Evolutionary conservation across 306 rosid genomes (phyloP).

Genomic region (Alnus glutinosa): DNA sequence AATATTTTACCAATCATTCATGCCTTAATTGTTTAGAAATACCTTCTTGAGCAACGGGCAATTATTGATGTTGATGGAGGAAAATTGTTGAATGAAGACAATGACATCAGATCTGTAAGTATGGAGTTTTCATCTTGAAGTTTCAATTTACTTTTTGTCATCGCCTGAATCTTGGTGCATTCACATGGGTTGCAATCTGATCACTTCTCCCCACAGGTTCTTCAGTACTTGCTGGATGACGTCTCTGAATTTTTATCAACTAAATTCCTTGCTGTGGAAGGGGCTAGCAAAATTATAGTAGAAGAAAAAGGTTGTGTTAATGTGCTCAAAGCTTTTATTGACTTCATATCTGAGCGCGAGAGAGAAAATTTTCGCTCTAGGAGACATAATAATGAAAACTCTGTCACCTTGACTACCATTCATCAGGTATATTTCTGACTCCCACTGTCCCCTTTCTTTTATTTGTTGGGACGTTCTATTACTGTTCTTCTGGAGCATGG

Average conservation of each 20-base stretch:
- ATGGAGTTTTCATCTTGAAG: slow-evolving; percentile 21
- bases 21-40: slow-evolving; percentile 56
- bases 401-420: slow-evolving; percentile 89
- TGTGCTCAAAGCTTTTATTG: slow-evolving; percentile 62
- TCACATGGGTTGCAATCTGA: slow-evolving; percentile 21
- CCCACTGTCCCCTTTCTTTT: background rate
- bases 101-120: slow-evolving; percentile 89
- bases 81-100: slow-evolving; percentile 83
- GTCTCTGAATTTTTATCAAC: slow-evolving; percentile 76
- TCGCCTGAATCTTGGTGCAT: slow-evolving; percentile 17
- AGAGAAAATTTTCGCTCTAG: slow-evolving; percentile 69
- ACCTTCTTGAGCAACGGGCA: slow-evolving; percentile 88
- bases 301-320: slow-evolving; percentile 61
- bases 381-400: slow-evolving; percentile 65
- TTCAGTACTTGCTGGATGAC: slow-evolving; percentile 81
- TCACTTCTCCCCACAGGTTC: slow-evolving; percentile 66
- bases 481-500: background rate
- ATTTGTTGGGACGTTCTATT: background rate
- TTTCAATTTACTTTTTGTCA: slow-evolving; percentile 13
- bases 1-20: slow-evolving; percentile 5
- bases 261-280: slow-evolving; percentile 43
- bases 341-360: slow-evolving; percentile 77
- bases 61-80: slow-evolving; percentile 80
- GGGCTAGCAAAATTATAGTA: slow-evolving; percentile 36
- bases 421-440: slow-evolving; percentile 65